Conservation (phyloP, 2,329 filamentous ascomycete species). For the Fusarium nisikadoi region DNA sequence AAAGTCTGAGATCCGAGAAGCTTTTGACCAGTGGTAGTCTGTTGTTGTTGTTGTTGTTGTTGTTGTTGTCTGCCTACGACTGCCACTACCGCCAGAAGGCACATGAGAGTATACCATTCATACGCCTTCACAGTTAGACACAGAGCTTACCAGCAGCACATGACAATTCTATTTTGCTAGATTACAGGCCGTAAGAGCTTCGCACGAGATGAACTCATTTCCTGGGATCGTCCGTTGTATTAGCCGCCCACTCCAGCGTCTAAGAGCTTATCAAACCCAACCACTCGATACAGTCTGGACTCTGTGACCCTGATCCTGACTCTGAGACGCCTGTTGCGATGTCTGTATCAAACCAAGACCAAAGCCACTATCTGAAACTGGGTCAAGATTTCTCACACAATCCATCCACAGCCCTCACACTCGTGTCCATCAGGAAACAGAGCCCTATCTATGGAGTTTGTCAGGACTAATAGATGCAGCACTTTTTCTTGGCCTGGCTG, state of each 20-base stretch:
- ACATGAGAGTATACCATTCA: conserved; percentile 23
- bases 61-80: background rate
- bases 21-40: conserved; percentile 1
- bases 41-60: background rate
- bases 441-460: background rate
- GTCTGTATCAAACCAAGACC: conserved; percentile 5
- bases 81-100: conserved; percentile 3
- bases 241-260: conserved; percentile 32
- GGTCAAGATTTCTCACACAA: background rate
- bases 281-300: background rate
- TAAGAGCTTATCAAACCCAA: conserved; percentile 2
- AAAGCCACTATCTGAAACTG: conserved; percentile 17
- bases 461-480: background rate
- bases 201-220: conserved; percentile 36
- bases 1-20: conserved; percentile 17
- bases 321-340: conserved; percentile 18
- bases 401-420: background rate
- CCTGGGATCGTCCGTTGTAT: conserved; percentile 17
- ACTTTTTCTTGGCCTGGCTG: conserved; percentile 10
- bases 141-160: conserved; percentile 3
- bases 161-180: conserved; percentile 1
- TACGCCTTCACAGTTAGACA: background rate
- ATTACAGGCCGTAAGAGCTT: conserved; percentile 4
- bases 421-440: background rate
- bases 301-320: conserved; percentile 10